Evolutionary conservation across 192 early-diverging fungal genomes (phyloP).

Genomic region (Cetraspora pellucida): DNA sequence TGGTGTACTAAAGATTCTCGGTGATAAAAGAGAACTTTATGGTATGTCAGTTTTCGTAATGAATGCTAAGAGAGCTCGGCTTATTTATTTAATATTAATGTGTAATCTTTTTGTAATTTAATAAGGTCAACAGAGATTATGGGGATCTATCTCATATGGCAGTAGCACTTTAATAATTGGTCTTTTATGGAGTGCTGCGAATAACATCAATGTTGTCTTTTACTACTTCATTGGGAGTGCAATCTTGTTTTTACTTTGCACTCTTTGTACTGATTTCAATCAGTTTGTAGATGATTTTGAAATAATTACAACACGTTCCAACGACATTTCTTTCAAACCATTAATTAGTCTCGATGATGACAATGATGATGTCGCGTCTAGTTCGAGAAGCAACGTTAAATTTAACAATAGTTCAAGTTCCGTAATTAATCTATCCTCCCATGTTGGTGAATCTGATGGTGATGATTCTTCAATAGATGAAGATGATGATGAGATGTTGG

Average conservation of each 20-base stretch:
- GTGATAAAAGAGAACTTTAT: conserved; percentile 48
- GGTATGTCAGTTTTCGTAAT: conserved; percentile 33
- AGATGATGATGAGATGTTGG: conserved; percentile 25
- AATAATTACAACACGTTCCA: neutral
- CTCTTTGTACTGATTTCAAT: conserved; percentile 43
- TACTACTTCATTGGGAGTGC: conserved; percentile 46
- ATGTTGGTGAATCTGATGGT: conserved; percentile 19
- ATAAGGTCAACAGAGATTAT: conserved; percentile 47
- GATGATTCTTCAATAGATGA: conserved; percentile 19
- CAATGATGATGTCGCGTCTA: conserved; percentile 14
- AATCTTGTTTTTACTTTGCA: conserved; percentile 38
- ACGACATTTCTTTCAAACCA: conserved; percentile 18
- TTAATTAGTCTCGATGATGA: conserved; percentile 28
- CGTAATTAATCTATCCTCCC: conserved; percentile 13
- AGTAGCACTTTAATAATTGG: conserved; percentile 33
- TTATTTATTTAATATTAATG: conserved; percentile 32
- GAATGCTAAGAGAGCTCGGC: neutral
- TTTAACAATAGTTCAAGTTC: conserved; percentile 40
- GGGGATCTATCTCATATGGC: conserved; percentile 49
- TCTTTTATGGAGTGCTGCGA: conserved; percentile 40
- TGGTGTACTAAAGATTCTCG: conserved; percentile 50
- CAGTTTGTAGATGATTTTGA: conserved; percentile 18
- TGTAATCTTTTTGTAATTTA: neutral
- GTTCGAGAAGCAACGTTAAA: conserved; percentile 31
- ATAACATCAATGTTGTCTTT: conserved; percentile 49